phyloP scores from a whole-genome alignment of 2,329 filamentous ascomycete genomes.

The Akanthomyces uredinophilus region DNA sequence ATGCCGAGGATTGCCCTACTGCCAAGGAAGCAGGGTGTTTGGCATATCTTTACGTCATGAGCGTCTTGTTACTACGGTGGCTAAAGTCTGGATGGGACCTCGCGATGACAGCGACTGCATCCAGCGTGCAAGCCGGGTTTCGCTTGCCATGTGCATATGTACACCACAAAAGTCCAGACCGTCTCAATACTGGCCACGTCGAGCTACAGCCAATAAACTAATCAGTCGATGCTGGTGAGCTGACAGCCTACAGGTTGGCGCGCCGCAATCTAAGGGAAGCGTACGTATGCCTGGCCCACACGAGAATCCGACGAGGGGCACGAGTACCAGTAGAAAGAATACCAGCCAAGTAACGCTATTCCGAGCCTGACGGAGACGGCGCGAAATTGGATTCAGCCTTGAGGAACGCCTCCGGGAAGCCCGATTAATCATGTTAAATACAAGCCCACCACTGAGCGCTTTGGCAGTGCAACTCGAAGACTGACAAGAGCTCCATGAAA shows the following conservation, averaged over 20 bases:
- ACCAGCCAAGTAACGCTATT: neutral
- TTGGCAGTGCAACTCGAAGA: neutral
- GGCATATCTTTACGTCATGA: neutral
- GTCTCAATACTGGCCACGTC: neutral
- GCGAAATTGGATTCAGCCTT: neutral
- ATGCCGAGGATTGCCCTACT: neutral
- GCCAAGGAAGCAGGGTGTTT: no score
- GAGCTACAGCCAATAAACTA: neutral
- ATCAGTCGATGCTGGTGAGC: neutral
- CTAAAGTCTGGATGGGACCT: neutral
- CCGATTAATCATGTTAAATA: neutral
- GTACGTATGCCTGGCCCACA: slow-evolving; percentile 9
- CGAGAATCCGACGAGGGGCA: neutral
- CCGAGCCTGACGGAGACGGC: neutral
- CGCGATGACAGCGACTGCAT: neutral
- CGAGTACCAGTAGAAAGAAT: no score
- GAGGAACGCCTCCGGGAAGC: neutral
- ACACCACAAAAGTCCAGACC: neutral
- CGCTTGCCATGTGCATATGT: neutral
- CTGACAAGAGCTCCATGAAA: neutral
- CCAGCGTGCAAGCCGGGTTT: neutral
- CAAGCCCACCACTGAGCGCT: neutral
- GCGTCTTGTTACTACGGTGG: neutral
- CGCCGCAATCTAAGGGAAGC: neutral
- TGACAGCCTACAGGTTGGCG: neutral